Evolutionary conservation across 257 asterid genomes (phyloP).

Genomic region (Solanum bulbocastanum): DNA sequence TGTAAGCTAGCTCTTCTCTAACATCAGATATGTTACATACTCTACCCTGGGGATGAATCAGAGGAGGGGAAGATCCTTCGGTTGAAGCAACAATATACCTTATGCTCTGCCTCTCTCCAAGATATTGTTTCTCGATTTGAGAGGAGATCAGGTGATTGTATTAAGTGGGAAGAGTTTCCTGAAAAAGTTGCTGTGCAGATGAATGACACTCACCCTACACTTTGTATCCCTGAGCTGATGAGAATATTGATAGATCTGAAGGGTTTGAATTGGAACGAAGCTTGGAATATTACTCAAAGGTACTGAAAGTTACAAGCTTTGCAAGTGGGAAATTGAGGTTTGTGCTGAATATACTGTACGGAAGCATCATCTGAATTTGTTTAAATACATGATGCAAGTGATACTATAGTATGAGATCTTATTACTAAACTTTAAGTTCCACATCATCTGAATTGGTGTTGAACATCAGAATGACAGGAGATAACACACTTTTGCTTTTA

Average conservation of each 20-base stretch:
- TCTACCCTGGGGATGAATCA: constrained; percentile 84
- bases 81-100: constrained; percentile 76
- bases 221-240: constrained; percentile 79
- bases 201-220: constrained; percentile 91
- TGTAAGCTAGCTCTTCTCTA: constrained; percentile 8
- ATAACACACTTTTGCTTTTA: not conserved
- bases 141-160: constrained; percentile 50
- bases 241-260: constrained; percentile 75
- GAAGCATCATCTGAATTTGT: not conserved
- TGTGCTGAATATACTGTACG: not conserved
- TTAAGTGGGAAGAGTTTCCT: constrained; percentile 71
- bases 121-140: constrained; percentile 73
- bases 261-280: constrained; percentile 71
- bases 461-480: not conserved
- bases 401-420: not conserved
- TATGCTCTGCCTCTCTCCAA: constrained; percentile 89
- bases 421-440: not conserved
- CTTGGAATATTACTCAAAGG: constrained; percentile 80
- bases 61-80: constrained; percentile 64
- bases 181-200: constrained; percentile 91
- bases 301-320: not conserved
- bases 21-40: constrained; percentile 60
- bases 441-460: not conserved
- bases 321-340: not conserved
- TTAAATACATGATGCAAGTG: not conserved